phyloP scores from a whole-genome alignment of 345 rosid genomes.

The Citrus mangshanensis region DNA sequence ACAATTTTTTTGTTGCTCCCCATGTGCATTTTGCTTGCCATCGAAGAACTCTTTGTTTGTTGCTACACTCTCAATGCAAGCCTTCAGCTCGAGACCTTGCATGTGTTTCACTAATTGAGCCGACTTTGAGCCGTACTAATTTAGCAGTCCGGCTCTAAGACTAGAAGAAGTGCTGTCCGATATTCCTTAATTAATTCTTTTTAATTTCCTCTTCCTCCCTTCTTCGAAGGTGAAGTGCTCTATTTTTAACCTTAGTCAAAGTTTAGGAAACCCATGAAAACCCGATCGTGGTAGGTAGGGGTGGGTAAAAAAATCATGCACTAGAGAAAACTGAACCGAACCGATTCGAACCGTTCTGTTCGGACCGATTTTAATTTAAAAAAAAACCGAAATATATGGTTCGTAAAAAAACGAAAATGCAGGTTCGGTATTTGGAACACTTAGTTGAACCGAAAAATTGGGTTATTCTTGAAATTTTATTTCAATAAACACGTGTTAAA shows the following conservation, averaged over 20 bases:
- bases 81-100: background rate
- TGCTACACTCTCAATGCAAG: conserved; percentile 6
- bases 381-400: no score
- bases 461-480: no score
- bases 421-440: no score
- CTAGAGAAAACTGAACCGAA: no score
- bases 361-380: no score
- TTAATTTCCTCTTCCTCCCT: background rate
- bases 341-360: no score
- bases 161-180: no score
- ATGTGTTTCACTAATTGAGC: background rate
- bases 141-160: background rate
- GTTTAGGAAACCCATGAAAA: background rate
- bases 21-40: conserved; percentile 40
- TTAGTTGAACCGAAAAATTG: no score
- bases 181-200: background rate
- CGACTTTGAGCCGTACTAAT: background rate
- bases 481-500: no score
- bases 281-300: background rate
- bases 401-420: no score
- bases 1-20: conserved; percentile 28
- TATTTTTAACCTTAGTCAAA: no score
- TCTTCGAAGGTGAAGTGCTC: background rate
- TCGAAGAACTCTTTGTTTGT: conserved; percentile 16
- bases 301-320: no score